Evolutionary conservation across 345 rosid genomes (phyloP), one percentile per base, ranked within the genome.

Genomic region (Arabis hirsuta): DNA sequence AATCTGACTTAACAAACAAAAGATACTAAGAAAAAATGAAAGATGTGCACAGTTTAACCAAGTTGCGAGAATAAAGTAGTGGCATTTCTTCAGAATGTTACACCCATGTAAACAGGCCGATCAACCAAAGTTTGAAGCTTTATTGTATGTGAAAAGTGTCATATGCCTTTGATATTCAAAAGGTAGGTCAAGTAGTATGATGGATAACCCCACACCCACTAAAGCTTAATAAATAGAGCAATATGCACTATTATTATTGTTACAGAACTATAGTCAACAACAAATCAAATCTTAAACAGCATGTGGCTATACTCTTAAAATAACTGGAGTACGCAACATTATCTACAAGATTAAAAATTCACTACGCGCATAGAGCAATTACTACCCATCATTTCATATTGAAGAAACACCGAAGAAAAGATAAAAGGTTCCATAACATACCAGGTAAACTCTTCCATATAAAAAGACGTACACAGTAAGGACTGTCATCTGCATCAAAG

Each of bases 361-460:
- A 4, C 38, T 48, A 27, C n/a, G 41, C n/a, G 27, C 50, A 26
- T 57, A 29, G 29, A 45, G 57, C 9, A 44, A 44, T 16, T 45
- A 19, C 58, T 61, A 54, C 12, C 22, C 32, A 64, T 56, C 67
- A 77, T 16, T 67, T 38, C 13, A 57, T 12, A 59, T 32, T 10
- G 64, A 60, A 7, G 47, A 47, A 53, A 53, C 19, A 51, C 36
- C 3, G 12, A 42, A 24, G 36, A 29, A 55, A 58, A 65, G 24
- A 69, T 7, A 12, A 27, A 67, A 57, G 51, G 60, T n/a, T 55
- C 19, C 65, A 50, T 67, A 20, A 69, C 72, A 78, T 90, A 95
- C 99, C 99, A 95, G 85, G 77, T 95, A 95, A 68, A 79, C 88
- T 80, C 96, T 85, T 74, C 99, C 99, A 69, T 95, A 91, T 20